Base-by-base conservation (phyloP, 2,329 filamentous ascomycete genomes). In the Cytospora piceicola region DNA sequence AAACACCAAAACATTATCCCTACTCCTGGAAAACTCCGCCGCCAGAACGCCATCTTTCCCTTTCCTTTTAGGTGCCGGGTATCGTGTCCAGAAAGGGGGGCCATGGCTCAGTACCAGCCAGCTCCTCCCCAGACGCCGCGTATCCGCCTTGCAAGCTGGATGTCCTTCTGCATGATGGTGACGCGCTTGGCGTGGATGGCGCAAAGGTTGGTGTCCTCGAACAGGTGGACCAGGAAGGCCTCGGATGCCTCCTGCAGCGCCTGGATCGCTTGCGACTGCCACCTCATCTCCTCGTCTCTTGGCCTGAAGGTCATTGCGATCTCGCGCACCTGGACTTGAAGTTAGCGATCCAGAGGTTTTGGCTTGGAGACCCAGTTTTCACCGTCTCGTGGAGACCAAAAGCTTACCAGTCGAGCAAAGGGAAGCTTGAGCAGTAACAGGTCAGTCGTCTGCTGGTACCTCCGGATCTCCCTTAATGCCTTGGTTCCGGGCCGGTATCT, bases 141-240 rank as follows among this genome's bases (percentile, higher is more conserved):
- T 79, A 94, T 93, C 70, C 91, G 82, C 73, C 91, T 83, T 24
- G 94, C 94, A 67, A 98, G 85, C 80, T 97, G 94, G 73, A 99
- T 97, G 78, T 98, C 95, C 81, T 97, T 97, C 79, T 95, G 93
- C 92, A 96, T 94, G 73, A 97, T 96, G 49, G 94, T 98, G 61
- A 98, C 93, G 76, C 94, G 86, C 82, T 97, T 97, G 68, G 94
- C 95, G 79, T 98, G 94, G 72, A 98, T 94, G 69, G 94, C 95
- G 80, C 94, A 97, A 52, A 98, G 85, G 80, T 98, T 97, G 70
- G 92, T 92, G 79, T 96, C 93, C 77, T 97, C 94, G 75, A 98
- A 97, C n/a, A 98, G 83, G 75, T 96, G 94, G 66, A 98, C 91
- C 71, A 98, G 85, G 79, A 96, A 98, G 6, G 94, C 94, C 81